Conservation (phyloP, 495 filamentous ascomycete species). For the Neurospora sp. region DNA sequence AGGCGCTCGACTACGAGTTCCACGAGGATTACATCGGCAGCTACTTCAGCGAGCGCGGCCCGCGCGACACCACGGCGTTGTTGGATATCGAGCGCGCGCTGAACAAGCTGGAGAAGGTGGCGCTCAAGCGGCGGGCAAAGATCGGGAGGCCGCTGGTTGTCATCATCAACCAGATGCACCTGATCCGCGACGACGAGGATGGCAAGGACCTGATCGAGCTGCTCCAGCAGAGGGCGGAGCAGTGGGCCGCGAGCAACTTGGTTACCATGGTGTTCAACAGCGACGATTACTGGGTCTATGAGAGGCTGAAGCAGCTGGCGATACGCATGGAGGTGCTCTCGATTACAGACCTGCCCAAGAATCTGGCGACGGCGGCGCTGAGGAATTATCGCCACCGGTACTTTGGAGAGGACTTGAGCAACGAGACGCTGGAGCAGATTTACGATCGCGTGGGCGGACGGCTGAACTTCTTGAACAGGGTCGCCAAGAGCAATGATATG, state of each 20-base stretch:
- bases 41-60: constrained; percentile 88
- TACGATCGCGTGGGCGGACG: constrained; percentile 82
- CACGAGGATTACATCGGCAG: constrained; percentile 85
- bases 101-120: constrained; percentile 96
- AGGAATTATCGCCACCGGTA: constrained; percentile 65
- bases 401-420: constrained; percentile 44
- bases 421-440: constrained; percentile 56
- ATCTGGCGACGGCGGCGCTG: constrained; percentile 64
- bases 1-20: constrained; percentile 90
- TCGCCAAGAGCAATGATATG: constrained; percentile 75
- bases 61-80: constrained; percentile 79
- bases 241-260: constrained; percentile 84
- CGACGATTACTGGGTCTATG: constrained; percentile 98
- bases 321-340: constrained; percentile 87
- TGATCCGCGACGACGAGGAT: constrained; percentile 83
- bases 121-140: constrained; percentile 49
- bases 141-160: constrained; percentile 64
- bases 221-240: constrained; percentile 89
- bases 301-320: constrained; percentile 79
- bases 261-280: constrained; percentile 86
- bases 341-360: constrained; percentile 69
- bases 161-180: constrained; percentile 84
- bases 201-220: constrained; percentile 87
- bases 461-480: constrained; percentile 72
- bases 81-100: constrained; percentile 92